Percentiles rank a stretch among this genome's conserved stretches.
Evolutionary conservation across 306 rosid genomes (phyloP).

Genomic region (Pachyrhizus erosus): DNA sequence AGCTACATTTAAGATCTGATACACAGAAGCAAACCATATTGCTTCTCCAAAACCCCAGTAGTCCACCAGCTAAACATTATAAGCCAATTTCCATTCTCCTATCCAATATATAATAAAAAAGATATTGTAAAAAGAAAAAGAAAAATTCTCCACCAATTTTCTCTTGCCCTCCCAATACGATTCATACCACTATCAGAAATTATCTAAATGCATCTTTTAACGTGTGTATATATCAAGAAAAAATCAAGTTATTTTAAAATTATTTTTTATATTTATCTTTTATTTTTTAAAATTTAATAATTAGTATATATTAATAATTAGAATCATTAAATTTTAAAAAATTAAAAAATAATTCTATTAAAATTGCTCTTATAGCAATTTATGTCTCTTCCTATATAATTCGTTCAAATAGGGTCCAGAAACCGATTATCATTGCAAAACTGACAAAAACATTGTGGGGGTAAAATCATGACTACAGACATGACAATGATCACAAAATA

Average conservation of each 20-base stretch:
- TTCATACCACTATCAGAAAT: neutral
- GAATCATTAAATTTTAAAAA: too few relatives aligned
- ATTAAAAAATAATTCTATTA: too few relatives aligned
- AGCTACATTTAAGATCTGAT: neutral
- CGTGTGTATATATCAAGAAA: too few relatives aligned
- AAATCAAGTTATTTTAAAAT: too few relatives aligned
- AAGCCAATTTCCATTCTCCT: neutral
- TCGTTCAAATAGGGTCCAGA: too few relatives aligned
- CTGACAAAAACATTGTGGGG: neutral
- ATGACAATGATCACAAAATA: constrained; percentile 28
- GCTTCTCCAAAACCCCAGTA: neutral
- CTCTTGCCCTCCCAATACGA: neutral
- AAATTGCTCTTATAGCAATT: too few relatives aligned
- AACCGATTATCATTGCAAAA: neutral
- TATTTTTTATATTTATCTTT: too few relatives aligned
- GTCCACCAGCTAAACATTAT: neutral
- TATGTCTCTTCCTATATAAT: too few relatives aligned
- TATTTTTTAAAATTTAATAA: too few relatives aligned
- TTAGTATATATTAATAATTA: too few relatives aligned
- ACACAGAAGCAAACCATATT: neutral
- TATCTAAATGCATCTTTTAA: too few relatives aligned
- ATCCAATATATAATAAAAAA: neutral
- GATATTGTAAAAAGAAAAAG: too few relatives aligned
- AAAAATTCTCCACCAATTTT: neutral
- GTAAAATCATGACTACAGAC: neutral